phyloP scores from a whole-genome alignment of 2,329 filamentous ascomycete species.

The Neoarthrinium moseri region DNA sequence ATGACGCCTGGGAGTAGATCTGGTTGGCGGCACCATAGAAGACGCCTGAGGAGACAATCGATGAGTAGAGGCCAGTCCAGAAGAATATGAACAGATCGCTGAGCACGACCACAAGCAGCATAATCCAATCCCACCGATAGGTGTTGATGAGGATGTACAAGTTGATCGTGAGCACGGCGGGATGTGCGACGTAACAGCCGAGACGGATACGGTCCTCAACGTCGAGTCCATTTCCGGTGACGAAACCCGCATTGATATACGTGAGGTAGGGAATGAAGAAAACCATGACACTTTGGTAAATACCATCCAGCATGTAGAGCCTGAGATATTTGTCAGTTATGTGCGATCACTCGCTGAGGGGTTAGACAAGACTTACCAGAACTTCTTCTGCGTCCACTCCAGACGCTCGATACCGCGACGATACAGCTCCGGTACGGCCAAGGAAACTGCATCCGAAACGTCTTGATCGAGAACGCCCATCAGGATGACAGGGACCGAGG shows the following conservation, averaged over 20 bases:
- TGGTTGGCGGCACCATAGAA: constrained; percentile 79
- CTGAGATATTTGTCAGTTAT: constrained; percentile 42
- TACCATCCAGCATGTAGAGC: constrained; percentile 90
- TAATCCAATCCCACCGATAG: constrained; percentile 98
- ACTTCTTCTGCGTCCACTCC: constrained; percentile 95
- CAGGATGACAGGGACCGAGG: constrained; percentile 88
- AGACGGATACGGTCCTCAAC: constrained; percentile 80
- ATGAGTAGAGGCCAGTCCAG: constrained; percentile 87
- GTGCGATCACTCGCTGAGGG: neutral
- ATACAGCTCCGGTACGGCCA: constrained; percentile 94
- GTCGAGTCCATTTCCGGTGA: constrained; percentile 70
- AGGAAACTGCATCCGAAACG: constrained; percentile 87
- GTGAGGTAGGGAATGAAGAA: constrained; percentile 92
- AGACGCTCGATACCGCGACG: constrained; percentile 91
- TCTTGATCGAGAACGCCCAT: constrained; percentile 98
- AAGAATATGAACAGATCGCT: constrained; percentile 89
- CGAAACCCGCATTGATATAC: constrained; percentile 67
- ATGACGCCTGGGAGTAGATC: constrained; percentile 77
- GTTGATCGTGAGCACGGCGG: constrained; percentile 86
- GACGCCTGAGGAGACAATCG: constrained; percentile 43
- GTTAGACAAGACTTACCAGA: constrained; percentile 67
- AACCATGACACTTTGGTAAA: constrained; percentile 91
- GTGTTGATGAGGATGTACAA: constrained; percentile 93
- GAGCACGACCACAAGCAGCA: constrained; percentile 75
- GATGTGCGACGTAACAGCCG: constrained; percentile 82